Base-by-base conservation (phyloP, 768 basidiomycete species). In the Pisolithus albus region DNA sequence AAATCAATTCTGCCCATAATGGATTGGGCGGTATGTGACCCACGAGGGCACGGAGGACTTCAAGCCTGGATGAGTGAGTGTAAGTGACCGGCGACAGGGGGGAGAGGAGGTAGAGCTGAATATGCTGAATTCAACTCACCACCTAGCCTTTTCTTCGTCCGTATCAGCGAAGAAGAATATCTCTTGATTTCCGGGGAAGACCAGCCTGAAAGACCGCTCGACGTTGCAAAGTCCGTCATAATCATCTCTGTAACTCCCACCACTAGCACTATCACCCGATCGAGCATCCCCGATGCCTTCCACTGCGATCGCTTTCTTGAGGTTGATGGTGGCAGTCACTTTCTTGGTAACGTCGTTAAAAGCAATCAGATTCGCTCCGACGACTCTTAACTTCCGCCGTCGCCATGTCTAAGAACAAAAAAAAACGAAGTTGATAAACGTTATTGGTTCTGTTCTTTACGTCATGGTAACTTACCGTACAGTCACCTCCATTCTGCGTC, bases 401-500 rank as follows among this genome's bases (percentile, higher is more conserved):
- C 88, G 82, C 85, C 84, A 89, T 3, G 84, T 82, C 90, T 92
- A 10, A 6, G 10, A 44, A 48, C 28, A 26, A 50, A 28, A 21
- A 9, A 30, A 48, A 28, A n/a, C 5, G 40, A 39, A n/a, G 44
- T 46, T 47, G 46, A 23, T 49, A 13, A 26, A 37, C 40, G 21
- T 4, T 23, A 23, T 24, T 15, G 30, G 5, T 40, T 40, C 38
- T 15, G 8, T 39, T 44, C 23, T 8, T 5, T 10, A n/a, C 41
- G 36, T 10, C 3, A 19, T 23, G 24, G 23, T 18, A 28, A 74
- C 89, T 64, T 69, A 96, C 94, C 55, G 72, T 76, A 64, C 93
- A 96, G 64, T 95, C 95, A 9, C 94, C 95, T 15, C 95, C 95
- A 56, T 77, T 81, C 72, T 98, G 95, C 13, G 95, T 98, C 57